Conservation (phyloP, 2,329 filamentous ascomycete genomes). For the Alternaria sp. region DNA sequence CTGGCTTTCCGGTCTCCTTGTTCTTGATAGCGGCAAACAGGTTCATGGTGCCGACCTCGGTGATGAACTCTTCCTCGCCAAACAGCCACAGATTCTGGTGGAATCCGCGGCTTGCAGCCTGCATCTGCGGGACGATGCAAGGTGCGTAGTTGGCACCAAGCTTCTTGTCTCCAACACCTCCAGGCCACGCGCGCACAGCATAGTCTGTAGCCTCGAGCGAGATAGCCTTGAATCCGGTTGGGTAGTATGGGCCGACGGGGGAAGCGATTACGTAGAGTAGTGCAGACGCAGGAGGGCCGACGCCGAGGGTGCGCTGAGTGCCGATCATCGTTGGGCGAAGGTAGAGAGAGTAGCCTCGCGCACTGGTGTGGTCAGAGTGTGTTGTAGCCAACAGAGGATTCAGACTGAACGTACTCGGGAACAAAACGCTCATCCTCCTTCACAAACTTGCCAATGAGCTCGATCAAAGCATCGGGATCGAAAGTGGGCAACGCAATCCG, state of each 20-base stretch:
- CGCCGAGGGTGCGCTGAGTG: conserved; percentile 91
- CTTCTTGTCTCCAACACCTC: conserved; percentile 97
- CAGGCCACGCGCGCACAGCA: conserved; percentile 95
- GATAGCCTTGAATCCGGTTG: conserved; percentile 96
- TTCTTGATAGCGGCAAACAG: conserved; percentile 87
- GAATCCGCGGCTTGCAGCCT: conserved; percentile 89
- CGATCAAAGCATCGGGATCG: conserved; percentile 73
- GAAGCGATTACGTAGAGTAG: conserved; percentile 95
- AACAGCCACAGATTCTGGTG: conserved; percentile 99
- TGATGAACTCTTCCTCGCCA: conserved; percentile 92
- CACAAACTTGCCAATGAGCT: conserved; percentile 81
- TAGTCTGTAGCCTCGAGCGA: conserved; percentile 96
- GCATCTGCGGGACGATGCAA: conserved; percentile 93
- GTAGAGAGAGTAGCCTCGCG: conserved; percentile 90
- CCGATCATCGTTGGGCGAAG: conserved; percentile 96
- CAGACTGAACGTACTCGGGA: conserved; percentile 64
- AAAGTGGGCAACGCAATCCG: conserved; percentile 94
- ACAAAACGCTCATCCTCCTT: conserved; percentile 89
- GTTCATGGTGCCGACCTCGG: conserved; percentile 99
- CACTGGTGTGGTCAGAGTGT: conserved; percentile 43
- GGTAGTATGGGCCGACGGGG: conserved; percentile 97
- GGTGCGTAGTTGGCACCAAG: conserved; percentile 99
- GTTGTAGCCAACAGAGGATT: not conserved
- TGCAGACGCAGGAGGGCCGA: conserved; percentile 88
- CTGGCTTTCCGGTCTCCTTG: conserved; percentile 86